Conservation (phyloP, 2,329 filamentous ascomycete species). For the Venturia pyrina region DNA sequence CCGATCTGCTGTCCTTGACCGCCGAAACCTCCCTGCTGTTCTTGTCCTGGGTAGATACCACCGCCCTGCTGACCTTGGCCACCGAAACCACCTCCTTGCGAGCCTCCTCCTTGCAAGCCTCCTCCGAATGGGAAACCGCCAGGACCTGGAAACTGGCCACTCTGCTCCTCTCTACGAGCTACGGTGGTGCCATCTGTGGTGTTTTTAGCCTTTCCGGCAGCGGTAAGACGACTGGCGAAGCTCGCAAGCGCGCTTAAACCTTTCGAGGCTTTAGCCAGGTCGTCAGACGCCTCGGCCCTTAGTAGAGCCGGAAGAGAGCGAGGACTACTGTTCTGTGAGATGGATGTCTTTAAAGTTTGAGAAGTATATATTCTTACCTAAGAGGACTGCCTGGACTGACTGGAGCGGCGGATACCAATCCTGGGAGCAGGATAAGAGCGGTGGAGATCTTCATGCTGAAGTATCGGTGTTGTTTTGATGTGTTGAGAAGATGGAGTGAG, state of each 20-base stretch:
- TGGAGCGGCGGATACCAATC: neutral
- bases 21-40: neutral
- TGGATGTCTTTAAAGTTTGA: neutral
- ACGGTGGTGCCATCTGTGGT: neutral
- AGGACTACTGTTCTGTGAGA: neutral
- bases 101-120: neutral
- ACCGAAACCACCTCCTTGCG: neutral
- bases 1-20: neutral
- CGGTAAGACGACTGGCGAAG: neutral
- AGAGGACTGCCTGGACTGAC: neutral
- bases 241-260: neutral
- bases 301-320: neutral
- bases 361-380: neutral
- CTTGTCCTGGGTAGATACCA: neutral
- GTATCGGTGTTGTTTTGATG: neutral
- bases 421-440: neutral
- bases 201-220: neutral
- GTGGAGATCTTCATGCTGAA: slow-evolving; percentile 2
- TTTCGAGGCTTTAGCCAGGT: neutral
- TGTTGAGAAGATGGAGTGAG: neutral
- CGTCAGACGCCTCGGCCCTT: neutral
- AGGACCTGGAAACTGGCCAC: neutral
- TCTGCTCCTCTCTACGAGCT: neutral
- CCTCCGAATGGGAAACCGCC: neutral
- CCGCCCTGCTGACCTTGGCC: neutral